These are phyloP conservation scores for Malus hybrid DNA, from an alignment of 331 rosid species.

Conservation along the genomic window DNA sequence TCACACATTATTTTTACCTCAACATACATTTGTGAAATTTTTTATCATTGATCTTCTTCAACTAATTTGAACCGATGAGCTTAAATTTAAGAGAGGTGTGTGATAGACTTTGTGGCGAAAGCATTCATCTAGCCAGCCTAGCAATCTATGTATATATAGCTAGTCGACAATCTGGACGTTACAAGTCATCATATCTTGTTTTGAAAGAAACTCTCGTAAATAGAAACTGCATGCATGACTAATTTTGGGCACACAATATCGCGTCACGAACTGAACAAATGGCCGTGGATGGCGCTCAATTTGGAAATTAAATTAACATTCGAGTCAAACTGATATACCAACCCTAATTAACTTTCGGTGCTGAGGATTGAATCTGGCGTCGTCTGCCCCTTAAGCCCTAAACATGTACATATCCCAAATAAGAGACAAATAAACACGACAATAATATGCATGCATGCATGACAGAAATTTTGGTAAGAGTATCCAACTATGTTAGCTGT, in stretches of 20 bases:
- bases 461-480: too few relatives aligned
- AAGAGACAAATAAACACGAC: too few relatives aligned
- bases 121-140: background rate
- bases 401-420: too few relatives aligned
- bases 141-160: background rate
- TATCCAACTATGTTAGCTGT: too few relatives aligned
- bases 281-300: background rate
- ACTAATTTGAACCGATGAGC: too few relatives aligned
- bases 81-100: too few relatives aligned
- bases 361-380: background rate
- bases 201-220: background rate
- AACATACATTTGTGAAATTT: fast-evolving
- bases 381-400: background rate
- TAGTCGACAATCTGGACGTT: background rate
- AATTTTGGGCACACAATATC: background rate
- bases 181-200: background rate
- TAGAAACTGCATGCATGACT: background rate
- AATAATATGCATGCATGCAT: too few relatives aligned
- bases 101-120: too few relatives aligned
- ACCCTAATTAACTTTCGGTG: background rate
- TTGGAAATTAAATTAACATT: background rate
- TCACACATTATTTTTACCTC: too few relatives aligned
- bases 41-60: too few relatives aligned
- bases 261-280: background rate
- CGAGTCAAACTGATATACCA: background rate